Percentiles rank a stretch among this genome's conserved stretches.
These are phyloP conservation scores for Zygosaccharomyces sapae DNA, from an alignment of 1,139 yeast species.

Conservation along the genomic window DNA sequence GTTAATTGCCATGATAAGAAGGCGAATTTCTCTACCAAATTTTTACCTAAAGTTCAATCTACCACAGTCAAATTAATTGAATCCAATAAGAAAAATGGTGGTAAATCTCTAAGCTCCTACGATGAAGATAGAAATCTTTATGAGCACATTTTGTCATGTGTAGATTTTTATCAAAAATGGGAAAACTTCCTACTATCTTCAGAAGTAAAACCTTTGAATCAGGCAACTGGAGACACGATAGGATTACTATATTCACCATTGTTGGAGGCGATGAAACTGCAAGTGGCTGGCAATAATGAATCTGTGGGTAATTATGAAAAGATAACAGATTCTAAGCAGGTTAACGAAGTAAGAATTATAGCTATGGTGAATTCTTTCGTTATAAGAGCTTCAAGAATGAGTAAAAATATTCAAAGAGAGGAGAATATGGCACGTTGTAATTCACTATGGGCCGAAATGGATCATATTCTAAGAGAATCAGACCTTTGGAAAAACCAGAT, in stretches of 20 bases:
- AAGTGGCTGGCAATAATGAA: conserved; percentile 10
- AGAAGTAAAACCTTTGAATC: neutral
- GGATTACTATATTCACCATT: conserved; percentile 7
- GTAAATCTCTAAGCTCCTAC: conserved; percentile 11
- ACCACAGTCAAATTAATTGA: conserved; percentile 20
- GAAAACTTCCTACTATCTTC: conserved; percentile 20
- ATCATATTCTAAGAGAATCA: conserved; percentile 11
- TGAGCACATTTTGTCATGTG: conserved; percentile 16
- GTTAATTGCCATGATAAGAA: conserved; percentile 32
- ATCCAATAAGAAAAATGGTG: conserved; percentile 3
- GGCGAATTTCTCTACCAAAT: conserved; percentile 32
- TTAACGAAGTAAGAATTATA: conserved; percentile 25
- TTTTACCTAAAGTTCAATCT: conserved; percentile 29
- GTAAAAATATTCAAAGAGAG: conserved; percentile 12
- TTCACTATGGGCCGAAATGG: conserved; percentile 24
- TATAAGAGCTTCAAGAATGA: conserved; percentile 19
- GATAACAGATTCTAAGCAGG: conserved; percentile 4
- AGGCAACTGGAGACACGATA: neutral
- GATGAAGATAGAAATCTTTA: conserved; percentile 21
- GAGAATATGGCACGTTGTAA: conserved; percentile 15
- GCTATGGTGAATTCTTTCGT: conserved; percentile 26
- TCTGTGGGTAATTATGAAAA: conserved; percentile 7
- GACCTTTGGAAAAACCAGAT: conserved; percentile 21
- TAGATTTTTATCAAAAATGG: conserved; percentile 28
- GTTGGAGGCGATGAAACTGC: conserved; percentile 15